phyloP scores from a whole-genome alignment of 2,329 filamentous ascomycete species.

The Fusarium equiseti region DNA sequence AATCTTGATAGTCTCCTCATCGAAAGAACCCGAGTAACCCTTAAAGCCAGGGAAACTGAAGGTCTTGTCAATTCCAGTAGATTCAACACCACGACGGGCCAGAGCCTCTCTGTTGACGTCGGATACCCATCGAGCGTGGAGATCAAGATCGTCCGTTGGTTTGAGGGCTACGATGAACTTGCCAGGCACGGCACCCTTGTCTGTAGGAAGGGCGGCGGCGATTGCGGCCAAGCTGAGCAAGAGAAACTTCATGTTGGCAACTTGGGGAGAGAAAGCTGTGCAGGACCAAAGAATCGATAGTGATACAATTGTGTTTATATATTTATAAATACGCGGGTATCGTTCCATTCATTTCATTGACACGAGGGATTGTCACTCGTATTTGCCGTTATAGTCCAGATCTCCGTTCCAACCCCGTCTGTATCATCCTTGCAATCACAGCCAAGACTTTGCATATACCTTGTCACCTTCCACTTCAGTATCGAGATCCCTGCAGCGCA shows the following conservation, averaged over 20 bases:
- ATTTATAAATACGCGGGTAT: not conserved
- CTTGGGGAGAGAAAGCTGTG: not conserved
- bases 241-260: not conserved
- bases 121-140: slow-evolving; percentile 1
- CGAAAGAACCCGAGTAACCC: slow-evolving; percentile 6
- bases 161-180: slow-evolving; percentile 14
- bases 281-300: too few relatives aligned
- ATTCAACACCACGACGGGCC: not conserved
- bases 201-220: not conserved
- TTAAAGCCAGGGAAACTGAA: slow-evolving; percentile 11
- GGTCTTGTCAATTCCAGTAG: not conserved
- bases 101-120: not conserved
- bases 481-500: fast-evolving
- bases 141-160: not conserved
- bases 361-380: not conserved
- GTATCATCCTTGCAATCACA: not conserved
- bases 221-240: not conserved
- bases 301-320: not conserved
- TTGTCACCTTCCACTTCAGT: not conserved
- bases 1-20: not conserved
- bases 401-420: not conserved
- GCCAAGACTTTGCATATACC: not conserved
- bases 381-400: not conserved
- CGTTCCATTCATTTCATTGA: too few relatives aligned
- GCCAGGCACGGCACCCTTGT: not conserved